phyloP scores from a whole-genome alignment of 805 yeast species.

The Torulaspora microellipsoides region DNA sequence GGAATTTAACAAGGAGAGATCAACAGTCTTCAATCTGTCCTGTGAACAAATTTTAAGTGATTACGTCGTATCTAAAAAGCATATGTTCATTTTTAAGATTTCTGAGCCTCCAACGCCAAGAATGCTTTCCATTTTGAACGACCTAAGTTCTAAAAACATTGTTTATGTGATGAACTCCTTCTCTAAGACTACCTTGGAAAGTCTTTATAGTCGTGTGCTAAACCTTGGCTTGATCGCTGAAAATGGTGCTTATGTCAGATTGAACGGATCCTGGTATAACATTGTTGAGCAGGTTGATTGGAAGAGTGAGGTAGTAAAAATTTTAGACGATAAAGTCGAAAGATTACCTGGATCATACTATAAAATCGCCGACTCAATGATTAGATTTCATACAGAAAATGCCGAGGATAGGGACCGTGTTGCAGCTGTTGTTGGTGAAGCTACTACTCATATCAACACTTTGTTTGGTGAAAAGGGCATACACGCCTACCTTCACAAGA shows the following conservation, averaged over 20 bases:
- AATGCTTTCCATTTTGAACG: constrained; percentile 52
- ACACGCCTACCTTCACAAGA: constrained; percentile 72
- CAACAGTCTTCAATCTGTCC: constrained; percentile 33
- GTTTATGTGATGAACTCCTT: constrained; percentile 70
- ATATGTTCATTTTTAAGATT: constrained; percentile 45
- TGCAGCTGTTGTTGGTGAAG: constrained; percentile 70
- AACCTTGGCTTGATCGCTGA: constrained; percentile 84
- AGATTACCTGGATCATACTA: constrained; percentile 75
- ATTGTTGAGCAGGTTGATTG: constrained; percentile 51
- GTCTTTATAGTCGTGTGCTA: constrained; percentile 61
- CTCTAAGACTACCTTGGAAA: constrained; percentile 59
- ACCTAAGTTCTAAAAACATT: constrained; percentile 57
- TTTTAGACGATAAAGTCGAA: constrained; percentile 46
- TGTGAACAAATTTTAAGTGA: constrained; percentile 27
- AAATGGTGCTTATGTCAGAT: constrained; percentile 74
- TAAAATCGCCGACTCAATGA: constrained; percentile 68
- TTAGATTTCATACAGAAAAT: constrained; percentile 70
- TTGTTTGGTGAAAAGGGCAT: constrained; percentile 57
- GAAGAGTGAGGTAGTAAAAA: constrained; percentile 33
- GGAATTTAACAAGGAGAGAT: constrained; percentile 44
- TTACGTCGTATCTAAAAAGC: constrained; percentile 34
- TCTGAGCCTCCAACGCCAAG: constrained; percentile 58
- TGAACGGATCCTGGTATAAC: constrained; percentile 56
- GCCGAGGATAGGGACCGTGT: constrained; percentile 62
- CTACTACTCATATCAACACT: constrained; percentile 79